Conservation (phyloP, 2,329 filamentous ascomycete genomes). For the Microdochium trichocladiopsis region DNA sequence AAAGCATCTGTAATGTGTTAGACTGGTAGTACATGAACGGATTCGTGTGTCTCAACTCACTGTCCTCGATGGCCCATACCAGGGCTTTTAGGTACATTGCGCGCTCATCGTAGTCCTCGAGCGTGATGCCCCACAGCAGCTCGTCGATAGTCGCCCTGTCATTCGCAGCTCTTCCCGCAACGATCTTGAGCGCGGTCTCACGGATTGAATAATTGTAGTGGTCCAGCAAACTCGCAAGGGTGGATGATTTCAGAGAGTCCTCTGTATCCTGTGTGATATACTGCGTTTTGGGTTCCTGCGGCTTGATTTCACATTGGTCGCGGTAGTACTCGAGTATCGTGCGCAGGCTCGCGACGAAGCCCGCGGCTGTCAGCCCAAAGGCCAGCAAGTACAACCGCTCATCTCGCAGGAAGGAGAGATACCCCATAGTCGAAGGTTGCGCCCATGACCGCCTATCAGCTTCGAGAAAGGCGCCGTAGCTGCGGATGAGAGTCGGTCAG, state of each 20-base stretch:
- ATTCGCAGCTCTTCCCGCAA: slow-evolving; percentile 51
- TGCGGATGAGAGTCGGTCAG: too few relatives aligned
- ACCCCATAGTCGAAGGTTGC: slow-evolving; percentile 27
- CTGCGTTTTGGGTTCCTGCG: slow-evolving; percentile 57
- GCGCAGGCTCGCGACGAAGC: slow-evolving; percentile 50
- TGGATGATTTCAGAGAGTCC: slow-evolving; percentile 59
- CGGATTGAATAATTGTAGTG: slow-evolving; percentile 69
- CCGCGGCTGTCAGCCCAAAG: slow-evolving; percentile 50
- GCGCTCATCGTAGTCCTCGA: slow-evolving; percentile 50
- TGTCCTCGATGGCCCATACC: slow-evolving; percentile 43
- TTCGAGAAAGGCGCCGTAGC: too few relatives aligned
- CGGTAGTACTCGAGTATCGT: slow-evolving; percentile 52
- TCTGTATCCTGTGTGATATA: slow-evolving; percentile 73
- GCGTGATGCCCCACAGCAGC: slow-evolving; percentile 52
- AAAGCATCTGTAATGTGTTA: slow-evolving; percentile 18
- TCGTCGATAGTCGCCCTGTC: slow-evolving; percentile 42
- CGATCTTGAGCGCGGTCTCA: slow-evolving; percentile 56
- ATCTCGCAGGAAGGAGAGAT: slow-evolving; percentile 32
- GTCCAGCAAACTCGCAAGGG: slow-evolving; percentile 58
- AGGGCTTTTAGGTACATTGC: slow-evolving; percentile 50
- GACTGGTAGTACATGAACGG: slow-evolving; percentile 12
- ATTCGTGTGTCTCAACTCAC: slow-evolving; percentile 24
- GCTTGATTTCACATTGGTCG: slow-evolving; percentile 59
- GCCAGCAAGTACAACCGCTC: slow-evolving; percentile 46
- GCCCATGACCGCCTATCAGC: neutral